phyloP scores from a whole-genome alignment of 1,284 basidiomycete genomes.

The Apiotrichum laibachii region DNA sequence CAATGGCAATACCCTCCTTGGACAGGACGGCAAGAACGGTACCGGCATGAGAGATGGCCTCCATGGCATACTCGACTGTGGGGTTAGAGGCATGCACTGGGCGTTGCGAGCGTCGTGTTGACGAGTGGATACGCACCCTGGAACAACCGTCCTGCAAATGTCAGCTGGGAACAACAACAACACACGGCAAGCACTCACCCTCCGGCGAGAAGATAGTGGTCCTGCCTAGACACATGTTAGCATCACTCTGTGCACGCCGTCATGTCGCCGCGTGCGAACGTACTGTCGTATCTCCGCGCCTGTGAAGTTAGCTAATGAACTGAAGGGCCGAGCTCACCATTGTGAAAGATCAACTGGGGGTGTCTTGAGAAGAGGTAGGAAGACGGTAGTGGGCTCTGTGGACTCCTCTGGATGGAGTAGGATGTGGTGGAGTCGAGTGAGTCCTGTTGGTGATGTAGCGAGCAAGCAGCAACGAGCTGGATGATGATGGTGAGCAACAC shows the following conservation, averaged over 20 bases:
- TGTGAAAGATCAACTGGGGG: slow-evolving; percentile 9
- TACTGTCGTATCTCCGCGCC: slow-evolving; percentile 88
- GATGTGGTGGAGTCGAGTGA: neutral
- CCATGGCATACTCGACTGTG: slow-evolving; percentile 97
- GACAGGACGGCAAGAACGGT: slow-evolving; percentile 93
- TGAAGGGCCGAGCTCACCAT: slow-evolving; percentile 31
- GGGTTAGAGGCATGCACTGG: slow-evolving; percentile 11
- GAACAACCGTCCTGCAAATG: slow-evolving; percentile 70
- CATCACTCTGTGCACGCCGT: neutral
- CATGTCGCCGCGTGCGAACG: slow-evolving; percentile 36
- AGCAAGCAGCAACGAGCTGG: neutral
- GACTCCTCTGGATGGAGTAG: neutral
- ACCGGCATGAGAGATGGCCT: slow-evolving; percentile 95
- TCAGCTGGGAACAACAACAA: slow-evolving; percentile 23
- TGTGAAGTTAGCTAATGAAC: slow-evolving; percentile 42
- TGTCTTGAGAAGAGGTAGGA: neutral
- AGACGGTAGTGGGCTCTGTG: neutral
- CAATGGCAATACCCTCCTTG: slow-evolving; percentile 93
- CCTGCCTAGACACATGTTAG: slow-evolving; percentile 48
- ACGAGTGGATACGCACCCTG: slow-evolving; percentile 65
- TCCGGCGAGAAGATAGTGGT: slow-evolving; percentile 96
- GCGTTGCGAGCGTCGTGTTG: neutral
- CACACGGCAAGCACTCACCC: slow-evolving; percentile 60
- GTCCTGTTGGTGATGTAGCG: no score
- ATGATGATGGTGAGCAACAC: neutral